phyloP scores from a whole-genome alignment of 2,329 filamentous ascomycete genomes.

The Herpomyces periplanetae region DNA sequence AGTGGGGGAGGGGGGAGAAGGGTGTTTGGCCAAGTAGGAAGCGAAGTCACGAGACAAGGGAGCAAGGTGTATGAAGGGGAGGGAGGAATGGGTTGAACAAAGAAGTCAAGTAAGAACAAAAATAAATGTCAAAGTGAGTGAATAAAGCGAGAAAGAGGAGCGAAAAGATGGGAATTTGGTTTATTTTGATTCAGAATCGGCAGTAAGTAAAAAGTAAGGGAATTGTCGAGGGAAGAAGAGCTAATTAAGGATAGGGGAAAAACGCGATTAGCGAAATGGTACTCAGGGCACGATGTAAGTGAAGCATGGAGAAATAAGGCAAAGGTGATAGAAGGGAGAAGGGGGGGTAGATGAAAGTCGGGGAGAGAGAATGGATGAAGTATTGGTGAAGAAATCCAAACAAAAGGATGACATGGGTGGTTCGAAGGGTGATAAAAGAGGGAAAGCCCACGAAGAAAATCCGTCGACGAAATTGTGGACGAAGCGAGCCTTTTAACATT shows the following conservation, averaged over 20 bases:
- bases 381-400: background rate
- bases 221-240: constrained; percentile 5
- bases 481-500: no score
- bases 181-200: constrained; percentile 59
- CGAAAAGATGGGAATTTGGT: constrained; percentile 23
- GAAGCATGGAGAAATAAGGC: constrained; percentile 30
- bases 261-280: constrained; percentile 93
- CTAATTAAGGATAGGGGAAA: constrained; percentile 28
- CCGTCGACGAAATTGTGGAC: no score
- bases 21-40: constrained; percentile 6
- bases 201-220: constrained; percentile 16
- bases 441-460: constrained; percentile 10
- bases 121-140: constrained; percentile 4
- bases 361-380: constrained; percentile 1
- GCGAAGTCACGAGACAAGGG: constrained; percentile 8
- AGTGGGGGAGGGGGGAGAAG: constrained; percentile 8
- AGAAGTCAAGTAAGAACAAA: constrained; percentile 2
- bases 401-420: no score
- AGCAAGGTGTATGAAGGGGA: constrained; percentile 9
- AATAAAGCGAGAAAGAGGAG: constrained; percentile 7
- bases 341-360: constrained; percentile 1
- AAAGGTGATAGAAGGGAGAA: constrained; percentile 27
- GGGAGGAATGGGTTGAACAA: constrained; percentile 8
- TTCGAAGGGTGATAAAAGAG: constrained; percentile 89
- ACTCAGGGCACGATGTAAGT: constrained; percentile 53